Conservation (phyloP, 805 yeast species). For the Brettanomyces naardenensis region DNA sequence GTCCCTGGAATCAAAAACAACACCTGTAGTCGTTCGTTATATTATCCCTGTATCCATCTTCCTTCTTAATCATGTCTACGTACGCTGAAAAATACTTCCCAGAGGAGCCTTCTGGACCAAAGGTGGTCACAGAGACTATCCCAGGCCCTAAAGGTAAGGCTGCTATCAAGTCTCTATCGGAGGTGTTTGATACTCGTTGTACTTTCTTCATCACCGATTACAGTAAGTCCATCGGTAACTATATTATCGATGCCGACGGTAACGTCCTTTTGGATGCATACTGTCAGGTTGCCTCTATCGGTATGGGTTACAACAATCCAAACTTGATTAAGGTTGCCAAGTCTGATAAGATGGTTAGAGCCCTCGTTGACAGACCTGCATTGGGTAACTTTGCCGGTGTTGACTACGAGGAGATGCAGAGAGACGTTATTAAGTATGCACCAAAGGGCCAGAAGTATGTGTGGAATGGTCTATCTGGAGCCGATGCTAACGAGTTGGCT, state of each 20-base stretch:
- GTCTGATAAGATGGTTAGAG: constrained; percentile 62
- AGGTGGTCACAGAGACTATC: constrained; percentile 44
- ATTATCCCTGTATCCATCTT: too few relatives aligned
- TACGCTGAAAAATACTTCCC: constrained; percentile 60
- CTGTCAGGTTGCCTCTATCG: constrained; percentile 79
- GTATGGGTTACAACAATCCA: constrained; percentile 83
- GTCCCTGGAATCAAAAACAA: too few relatives aligned
- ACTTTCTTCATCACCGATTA: constrained; percentile 74
- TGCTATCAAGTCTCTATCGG: constrained; percentile 44
- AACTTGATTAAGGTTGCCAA: constrained; percentile 59
- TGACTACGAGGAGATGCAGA: constrained; percentile 43
- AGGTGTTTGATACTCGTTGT: constrained; percentile 65
- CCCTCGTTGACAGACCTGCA: constrained; percentile 79
- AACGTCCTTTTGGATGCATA: constrained; percentile 67
- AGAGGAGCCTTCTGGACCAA: constrained; percentile 69
- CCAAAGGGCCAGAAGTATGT: constrained; percentile 70
- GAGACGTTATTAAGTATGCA: constrained; percentile 62
- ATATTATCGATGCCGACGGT: constrained; percentile 75
- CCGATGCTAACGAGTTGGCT: constrained; percentile 85
- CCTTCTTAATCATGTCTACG: constrained; percentile 27
- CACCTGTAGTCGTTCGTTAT: too few relatives aligned
- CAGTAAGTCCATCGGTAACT: constrained; percentile 68
- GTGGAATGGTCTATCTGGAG: constrained; percentile 79
- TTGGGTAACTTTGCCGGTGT: constrained; percentile 72
- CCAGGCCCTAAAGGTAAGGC: constrained; percentile 72